Evolutionary conservation across 345 rosid species (phyloP).

Genomic region (Raphanus sativus): DNA sequence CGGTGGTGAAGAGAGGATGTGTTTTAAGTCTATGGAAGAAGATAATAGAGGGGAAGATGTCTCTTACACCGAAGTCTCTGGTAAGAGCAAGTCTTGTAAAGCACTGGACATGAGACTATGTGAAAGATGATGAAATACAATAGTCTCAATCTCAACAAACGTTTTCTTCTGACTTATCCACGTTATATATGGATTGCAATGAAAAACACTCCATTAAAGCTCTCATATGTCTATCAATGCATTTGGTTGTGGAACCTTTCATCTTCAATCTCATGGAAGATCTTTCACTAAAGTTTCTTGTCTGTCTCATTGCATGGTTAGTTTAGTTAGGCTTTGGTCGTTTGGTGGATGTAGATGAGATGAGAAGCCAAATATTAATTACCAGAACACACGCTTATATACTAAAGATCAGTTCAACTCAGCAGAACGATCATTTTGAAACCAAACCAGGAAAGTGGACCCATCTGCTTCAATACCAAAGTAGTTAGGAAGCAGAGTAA

Average conservation of each 20-base stretch:
- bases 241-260: neutral
- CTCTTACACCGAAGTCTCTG: slow-evolving; percentile 46
- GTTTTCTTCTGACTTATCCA: neutral
- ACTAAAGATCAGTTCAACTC: no score
- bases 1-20: slow-evolving; percentile 58
- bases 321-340: neutral
- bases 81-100: slow-evolving; percentile 50
- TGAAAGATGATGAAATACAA: slow-evolving; percentile 37
- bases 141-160: neutral
- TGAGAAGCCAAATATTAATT: neutral
- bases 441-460: neutral
- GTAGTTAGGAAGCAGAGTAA: neutral
- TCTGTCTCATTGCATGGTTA: neutral
- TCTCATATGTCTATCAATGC: neutral
- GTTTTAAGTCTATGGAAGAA: slow-evolving; percentile 66
- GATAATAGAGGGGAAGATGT: slow-evolving; percentile 53
- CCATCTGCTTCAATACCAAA: neutral
- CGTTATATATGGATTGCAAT: neutral
- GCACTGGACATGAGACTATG: slow-evolving; percentile 45
- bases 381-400: neutral
- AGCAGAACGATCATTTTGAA: neutral
- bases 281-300: neutral
- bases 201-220: neutral
- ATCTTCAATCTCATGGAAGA: neutral
- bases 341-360: neutral